Percentiles rank a stretch among this genome's conserved stretches.
Evolutionary conservation across 164 flowering plant species (phyloP).

Genomic region (Pachysandra terminalis): DNA sequence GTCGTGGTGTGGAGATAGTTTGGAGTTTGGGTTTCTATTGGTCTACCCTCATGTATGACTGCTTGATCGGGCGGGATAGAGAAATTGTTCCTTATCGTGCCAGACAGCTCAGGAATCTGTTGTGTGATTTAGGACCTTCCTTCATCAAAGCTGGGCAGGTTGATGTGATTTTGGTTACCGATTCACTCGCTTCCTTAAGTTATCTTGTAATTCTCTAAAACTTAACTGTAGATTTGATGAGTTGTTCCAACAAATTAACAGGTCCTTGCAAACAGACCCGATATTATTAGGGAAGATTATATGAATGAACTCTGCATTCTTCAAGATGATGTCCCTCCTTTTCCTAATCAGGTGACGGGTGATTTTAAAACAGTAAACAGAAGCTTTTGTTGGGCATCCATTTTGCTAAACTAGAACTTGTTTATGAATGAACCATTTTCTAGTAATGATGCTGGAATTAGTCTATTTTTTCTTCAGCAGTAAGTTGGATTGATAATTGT

Average conservation of each 20-base stretch:
- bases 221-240: not conserved
- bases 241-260: constrained; percentile 19
- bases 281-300: constrained; percentile 95
- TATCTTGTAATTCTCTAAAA: no score
- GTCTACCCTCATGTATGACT: constrained; percentile 79
- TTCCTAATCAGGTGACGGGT: constrained; percentile 71
- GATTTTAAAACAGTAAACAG: no score
- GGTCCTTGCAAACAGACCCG: constrained; percentile 98
- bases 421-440: not conserved
- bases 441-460: not conserved
- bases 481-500: constrained; percentile 13
- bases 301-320: constrained; percentile 99
- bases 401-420: not conserved
- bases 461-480: not conserved
- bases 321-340: constrained; percentile 98
- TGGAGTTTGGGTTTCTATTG: constrained; percentile 92
- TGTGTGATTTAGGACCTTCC: constrained; percentile 94
- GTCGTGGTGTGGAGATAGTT: constrained; percentile 88
- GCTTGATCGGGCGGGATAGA: constrained; percentile 76
- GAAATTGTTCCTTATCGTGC: constrained; percentile 96
- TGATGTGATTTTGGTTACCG: no score
- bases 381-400: not conserved
- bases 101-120: constrained; percentile 79
- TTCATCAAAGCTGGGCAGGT: constrained; percentile 99
- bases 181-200: no score